Evolutionary conservation across 2,329 filamentous ascomycete genomes (phyloP).

Genomic region (Colletotrichum lentis): DNA sequence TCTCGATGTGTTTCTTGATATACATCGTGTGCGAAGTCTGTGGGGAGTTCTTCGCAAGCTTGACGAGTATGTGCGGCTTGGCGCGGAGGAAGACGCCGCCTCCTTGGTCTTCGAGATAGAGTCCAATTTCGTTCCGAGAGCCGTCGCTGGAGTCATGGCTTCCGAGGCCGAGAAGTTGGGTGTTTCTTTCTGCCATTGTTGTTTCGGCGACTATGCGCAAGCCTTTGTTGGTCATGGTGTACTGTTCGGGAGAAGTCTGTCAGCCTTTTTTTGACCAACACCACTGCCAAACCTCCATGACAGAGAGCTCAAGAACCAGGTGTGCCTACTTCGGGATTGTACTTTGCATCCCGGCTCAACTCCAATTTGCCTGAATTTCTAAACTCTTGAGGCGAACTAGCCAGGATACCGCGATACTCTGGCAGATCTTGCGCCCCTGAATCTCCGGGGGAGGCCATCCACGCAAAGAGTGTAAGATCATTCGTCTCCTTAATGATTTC

Average conservation of each 20-base stretch:
- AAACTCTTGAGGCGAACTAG: not conserved
- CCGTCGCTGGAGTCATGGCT: not conserved
- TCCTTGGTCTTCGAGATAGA: not conserved
- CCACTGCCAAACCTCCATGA: not conserved
- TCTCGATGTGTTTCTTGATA: not conserved
- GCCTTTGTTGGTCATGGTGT: not conserved
- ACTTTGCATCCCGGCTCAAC: not conserved
- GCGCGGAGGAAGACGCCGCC: not conserved
- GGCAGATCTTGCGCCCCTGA: not conserved
- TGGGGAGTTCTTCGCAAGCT: not conserved
- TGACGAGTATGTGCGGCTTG: not conserved
- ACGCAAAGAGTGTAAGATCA: not conserved
- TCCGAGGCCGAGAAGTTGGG: not conserved
- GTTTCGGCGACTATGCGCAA: not conserved
- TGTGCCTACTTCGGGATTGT: not conserved
- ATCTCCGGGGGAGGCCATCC: not conserved
- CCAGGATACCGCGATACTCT: not conserved
- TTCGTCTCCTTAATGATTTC: not conserved
- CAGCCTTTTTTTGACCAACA: not conserved
- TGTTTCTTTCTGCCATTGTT: not conserved
- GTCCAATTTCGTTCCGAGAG: not conserved
- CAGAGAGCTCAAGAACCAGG: not conserved
- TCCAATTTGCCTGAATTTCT: not conserved
- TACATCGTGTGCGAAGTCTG: not conserved
- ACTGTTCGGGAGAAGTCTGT: not conserved